These are phyloP conservation scores for Pseudonitzschia pungens DNA, from an alignment of 108 stramenopile genomes.

Conservation along the genomic window DNA sequence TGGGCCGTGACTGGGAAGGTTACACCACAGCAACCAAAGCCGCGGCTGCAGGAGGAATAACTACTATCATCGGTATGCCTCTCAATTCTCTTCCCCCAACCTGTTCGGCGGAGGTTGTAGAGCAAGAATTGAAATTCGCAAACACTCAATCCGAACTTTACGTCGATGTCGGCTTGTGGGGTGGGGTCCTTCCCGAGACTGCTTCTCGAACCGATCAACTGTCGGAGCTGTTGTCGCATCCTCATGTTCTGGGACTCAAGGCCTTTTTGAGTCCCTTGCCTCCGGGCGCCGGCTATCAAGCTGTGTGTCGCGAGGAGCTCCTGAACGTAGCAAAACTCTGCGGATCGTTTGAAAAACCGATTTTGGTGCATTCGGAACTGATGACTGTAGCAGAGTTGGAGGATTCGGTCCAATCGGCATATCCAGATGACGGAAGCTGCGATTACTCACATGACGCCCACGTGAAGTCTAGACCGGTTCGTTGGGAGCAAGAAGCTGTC, in stretches of 20 bases:
- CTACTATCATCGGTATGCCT: slow-evolving; percentile 39
- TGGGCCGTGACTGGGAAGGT: slow-evolving; percentile 39
- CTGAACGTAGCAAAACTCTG: slow-evolving; percentile 33
- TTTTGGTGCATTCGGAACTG: slow-evolving; percentile 34
- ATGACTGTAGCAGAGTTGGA: slow-evolving; percentile 24
- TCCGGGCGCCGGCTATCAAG: slow-evolving; percentile 32
- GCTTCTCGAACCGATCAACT: neutral
- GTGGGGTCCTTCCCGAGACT: slow-evolving; percentile 31
- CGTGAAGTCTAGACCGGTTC: slow-evolving; percentile 24
- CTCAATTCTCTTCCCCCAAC: slow-evolving; percentile 37
- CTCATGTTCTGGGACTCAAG: slow-evolving; percentile 34
- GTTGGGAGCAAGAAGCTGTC: slow-evolving; percentile 50
- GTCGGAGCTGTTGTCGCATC: slow-evolving; percentile 12
- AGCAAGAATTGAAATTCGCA: slow-evolving; percentile 13
- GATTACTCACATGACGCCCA: slow-evolving; percentile 25
- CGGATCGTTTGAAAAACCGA: slow-evolving; percentile 29
- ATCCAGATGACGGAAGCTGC: neutral
- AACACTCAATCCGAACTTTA: slow-evolving; percentile 10
- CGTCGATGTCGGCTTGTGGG: slow-evolving; percentile 40
- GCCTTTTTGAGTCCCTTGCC: slow-evolving; percentile 41
- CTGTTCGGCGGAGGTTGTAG: slow-evolving; percentile 1
- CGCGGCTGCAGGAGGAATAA: slow-evolving; percentile 36
- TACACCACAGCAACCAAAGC: slow-evolving; percentile 35
- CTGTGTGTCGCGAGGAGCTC: slow-evolving; percentile 28
- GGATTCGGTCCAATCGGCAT: neutral